Evolutionary conservation across 805 yeast genomes (phyloP).

Genomic region (Candida piceae): DNA sequence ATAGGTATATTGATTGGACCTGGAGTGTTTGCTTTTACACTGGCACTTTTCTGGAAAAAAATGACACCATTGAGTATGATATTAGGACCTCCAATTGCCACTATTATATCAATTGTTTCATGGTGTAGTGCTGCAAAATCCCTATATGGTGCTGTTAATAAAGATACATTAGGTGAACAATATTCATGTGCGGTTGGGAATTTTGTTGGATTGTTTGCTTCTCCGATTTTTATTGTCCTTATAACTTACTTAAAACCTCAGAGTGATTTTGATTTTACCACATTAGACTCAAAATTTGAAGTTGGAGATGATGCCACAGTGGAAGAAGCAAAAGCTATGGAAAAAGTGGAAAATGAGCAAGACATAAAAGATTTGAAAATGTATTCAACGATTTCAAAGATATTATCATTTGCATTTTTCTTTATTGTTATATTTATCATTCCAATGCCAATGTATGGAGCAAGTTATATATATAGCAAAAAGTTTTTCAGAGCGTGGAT

Average conservation of each 20-base stretch:
- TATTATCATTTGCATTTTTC: slow-evolving; percentile 22
- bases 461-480: slow-evolving; percentile 28
- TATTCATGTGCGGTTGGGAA: slow-evolving; percentile 41
- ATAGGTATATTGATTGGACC: slow-evolving; percentile 50
- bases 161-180: slow-evolving; percentile 40
- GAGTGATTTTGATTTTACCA: slow-evolving; percentile 25
- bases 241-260: slow-evolving; percentile 25
- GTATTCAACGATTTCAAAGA: slow-evolving; percentile 22
- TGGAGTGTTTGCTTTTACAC: slow-evolving; percentile 42
- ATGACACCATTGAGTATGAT: slow-evolving; percentile 32
- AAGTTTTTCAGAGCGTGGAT: slow-evolving; percentile 31
- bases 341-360: slow-evolving; percentile 11
- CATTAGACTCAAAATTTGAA: slow-evolving; percentile 22
- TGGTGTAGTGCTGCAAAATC: slow-evolving; percentile 40
- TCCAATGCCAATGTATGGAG: slow-evolving; percentile 32
- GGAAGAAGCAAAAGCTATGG: slow-evolving; percentile 27
- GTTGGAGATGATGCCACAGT: slow-evolving; percentile 33
- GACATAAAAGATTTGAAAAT: slow-evolving; percentile 16
- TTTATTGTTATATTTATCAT: slow-evolving; percentile 23
- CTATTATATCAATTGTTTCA: slow-evolving; percentile 47
- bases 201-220: slow-evolving; percentile 34
- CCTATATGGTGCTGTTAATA: slow-evolving; percentile 39
- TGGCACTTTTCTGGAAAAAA: slow-evolving; percentile 39
- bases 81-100: slow-evolving; percentile 44
- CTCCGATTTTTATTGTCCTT: slow-evolving; percentile 26